Percentiles rank a stretch among this genome's conserved stretches.
These are phyloP conservation scores for Fusarium xyrophilum DNA, from an alignment of 2,329 filamentous ascomycete genomes.

Conservation along the genomic window DNA sequence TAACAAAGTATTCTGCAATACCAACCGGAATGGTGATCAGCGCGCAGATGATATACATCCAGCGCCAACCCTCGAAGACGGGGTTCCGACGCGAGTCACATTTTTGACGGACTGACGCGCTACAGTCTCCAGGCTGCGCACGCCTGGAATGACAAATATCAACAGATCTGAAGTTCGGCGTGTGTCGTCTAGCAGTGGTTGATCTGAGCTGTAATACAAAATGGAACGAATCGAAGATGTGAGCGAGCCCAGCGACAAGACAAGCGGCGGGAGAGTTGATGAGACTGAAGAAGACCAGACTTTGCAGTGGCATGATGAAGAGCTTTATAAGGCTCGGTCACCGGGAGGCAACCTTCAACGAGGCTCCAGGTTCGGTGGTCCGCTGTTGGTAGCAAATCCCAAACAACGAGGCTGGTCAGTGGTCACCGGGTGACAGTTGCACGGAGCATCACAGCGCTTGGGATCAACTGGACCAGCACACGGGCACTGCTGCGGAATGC, in stretches of 20 bases:
- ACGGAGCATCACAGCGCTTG: too few species aligned
- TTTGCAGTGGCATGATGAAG: fast-evolving
- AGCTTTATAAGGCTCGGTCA: fast-evolving
- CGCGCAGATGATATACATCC: conserved; percentile 63
- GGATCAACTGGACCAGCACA: too few species aligned
- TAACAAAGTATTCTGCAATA: conserved; percentile 57
- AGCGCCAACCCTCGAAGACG: conserved; percentile 55
- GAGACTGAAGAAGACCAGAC: not conserved
- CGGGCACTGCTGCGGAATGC: too few species aligned
- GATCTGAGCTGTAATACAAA: fast-evolving
- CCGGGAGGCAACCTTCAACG: fast-evolving
- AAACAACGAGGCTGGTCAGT: not conserved
- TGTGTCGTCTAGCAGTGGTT: fast-evolving
- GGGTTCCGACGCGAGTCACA: not conserved
- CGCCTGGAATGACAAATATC: fast-evolving
- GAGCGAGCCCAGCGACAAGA: fast-evolving
- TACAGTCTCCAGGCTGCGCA: fast-evolving
- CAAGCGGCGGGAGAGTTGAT: not conserved
- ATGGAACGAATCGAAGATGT: too few species aligned
- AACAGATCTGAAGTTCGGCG: fast-evolving
- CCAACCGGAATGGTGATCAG: conserved; percentile 63
- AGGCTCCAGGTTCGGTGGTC: not conserved
- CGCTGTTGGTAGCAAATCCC: fast-evolving
- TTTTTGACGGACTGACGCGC: not conserved
- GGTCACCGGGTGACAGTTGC: not conserved